These are phyloP conservation scores for Lepidium sativum DNA, from an alignment of 345 rosid species.

Conservation along the genomic window DNA sequence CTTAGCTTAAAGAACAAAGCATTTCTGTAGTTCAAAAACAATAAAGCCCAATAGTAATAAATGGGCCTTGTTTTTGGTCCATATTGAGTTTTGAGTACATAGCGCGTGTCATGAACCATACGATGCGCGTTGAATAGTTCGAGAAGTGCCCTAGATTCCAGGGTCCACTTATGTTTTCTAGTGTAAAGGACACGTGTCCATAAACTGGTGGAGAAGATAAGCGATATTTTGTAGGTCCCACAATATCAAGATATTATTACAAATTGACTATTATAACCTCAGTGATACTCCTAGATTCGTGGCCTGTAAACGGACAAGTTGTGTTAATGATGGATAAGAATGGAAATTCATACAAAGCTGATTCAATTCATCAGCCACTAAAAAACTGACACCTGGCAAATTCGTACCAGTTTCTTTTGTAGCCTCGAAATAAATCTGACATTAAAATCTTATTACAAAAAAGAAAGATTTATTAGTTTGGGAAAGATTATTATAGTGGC, in stretches of 20 bases:
- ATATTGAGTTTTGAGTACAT: background rate
- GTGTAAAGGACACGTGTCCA: conserved; percentile 1
- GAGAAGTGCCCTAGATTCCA: background rate
- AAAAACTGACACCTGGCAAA: background rate
- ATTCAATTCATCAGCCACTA: background rate
- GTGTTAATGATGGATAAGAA: conserved; percentile 10
- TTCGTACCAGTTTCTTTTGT: background rate
- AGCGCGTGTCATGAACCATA: background rate
- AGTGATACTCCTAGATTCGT: conserved; percentile 7
- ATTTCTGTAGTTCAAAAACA: background rate
- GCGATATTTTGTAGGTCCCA: conserved; percentile 7
- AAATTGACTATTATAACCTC: conserved; percentile 16
- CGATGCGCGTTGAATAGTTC: background rate
- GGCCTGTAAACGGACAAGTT: conserved; percentile 11
- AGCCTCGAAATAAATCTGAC: conserved; percentile 17
- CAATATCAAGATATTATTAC: conserved; percentile 7
- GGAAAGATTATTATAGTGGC: conserved; percentile 13
- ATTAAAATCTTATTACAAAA: background rate
- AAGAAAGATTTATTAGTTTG: background rate
- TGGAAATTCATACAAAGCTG: background rate
- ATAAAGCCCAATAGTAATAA: background rate
- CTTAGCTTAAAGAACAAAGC: too few species aligned
- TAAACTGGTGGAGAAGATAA: background rate
- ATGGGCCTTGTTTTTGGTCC: background rate
- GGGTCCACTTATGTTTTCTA: conserved; percentile 14